Evolutionary conservation across 805 yeast genomes (phyloP).

Genomic region (Spencermartinsiella europaea): DNA sequence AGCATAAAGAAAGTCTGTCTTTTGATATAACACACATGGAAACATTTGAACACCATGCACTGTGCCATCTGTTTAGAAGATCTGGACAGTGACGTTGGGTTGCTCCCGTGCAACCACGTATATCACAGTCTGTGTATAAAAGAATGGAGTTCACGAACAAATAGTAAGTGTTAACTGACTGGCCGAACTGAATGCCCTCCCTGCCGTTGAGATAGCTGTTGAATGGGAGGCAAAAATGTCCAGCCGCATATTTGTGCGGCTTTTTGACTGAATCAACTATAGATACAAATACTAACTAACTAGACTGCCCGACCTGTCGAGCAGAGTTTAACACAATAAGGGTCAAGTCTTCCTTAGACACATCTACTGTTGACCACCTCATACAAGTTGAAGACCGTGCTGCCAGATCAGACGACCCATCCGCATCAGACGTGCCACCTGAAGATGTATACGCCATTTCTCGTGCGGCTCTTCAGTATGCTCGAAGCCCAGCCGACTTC

Average conservation of each 20-base stretch:
- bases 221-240: too few species aligned
- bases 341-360: slow-evolving; percentile 3
- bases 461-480: background rate
- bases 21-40: slow-evolving; percentile 1
- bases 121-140: slow-evolving; percentile 55
- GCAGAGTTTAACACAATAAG: slow-evolving; percentile 31
- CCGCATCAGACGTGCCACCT: background rate
- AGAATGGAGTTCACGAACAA: slow-evolving; percentile 53
- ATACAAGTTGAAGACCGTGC: slow-evolving; percentile 14
- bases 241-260: too few species aligned
- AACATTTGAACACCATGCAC: background rate
- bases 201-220: too few species aligned
- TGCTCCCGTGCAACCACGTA: slow-evolving; percentile 45
- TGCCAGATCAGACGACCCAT: slow-evolving; percentile 6
- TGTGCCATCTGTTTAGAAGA: slow-evolving; percentile 15
- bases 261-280: too few species aligned
- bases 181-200: too few species aligned
- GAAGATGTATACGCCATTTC: background rate
- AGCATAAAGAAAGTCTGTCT: too few species aligned
- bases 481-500: background rate
- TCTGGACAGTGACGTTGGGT: slow-evolving; percentile 6
- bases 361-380: slow-evolving; percentile 1
- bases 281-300: slow-evolving; percentile 1
- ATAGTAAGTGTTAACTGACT: slow-evolving; percentile 33
- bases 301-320: slow-evolving; percentile 58